Conservation (phyloP, 2,329 filamentous ascomycete genomes). For the Lasiodiplodia gonubiensis region DNA sequence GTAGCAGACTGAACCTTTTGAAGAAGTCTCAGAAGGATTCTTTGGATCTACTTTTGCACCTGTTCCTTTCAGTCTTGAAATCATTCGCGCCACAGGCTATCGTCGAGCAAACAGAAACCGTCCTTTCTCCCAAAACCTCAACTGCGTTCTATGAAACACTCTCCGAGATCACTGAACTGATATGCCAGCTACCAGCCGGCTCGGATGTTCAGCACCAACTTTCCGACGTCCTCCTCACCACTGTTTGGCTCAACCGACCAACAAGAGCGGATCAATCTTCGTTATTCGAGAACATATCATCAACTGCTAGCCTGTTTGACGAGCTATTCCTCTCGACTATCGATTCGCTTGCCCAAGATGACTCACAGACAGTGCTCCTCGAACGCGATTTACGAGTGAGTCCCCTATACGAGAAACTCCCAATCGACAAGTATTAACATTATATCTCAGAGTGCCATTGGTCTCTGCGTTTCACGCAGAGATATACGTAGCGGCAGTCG, state of each 20-base stretch:
- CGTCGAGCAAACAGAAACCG: not conserved
- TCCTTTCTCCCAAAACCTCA: not conserved
- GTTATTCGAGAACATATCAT: not conserved
- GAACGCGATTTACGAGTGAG: slow-evolving; percentile 43
- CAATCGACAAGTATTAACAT: not conserved
- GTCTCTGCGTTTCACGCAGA: not conserved
- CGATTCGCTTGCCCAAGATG: slow-evolving; percentile 34
- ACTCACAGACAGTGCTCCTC: slow-evolving; percentile 32
- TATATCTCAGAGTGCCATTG: slow-evolving; percentile 5
- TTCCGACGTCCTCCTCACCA: not conserved
- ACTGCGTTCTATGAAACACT: slow-evolving; percentile 15
- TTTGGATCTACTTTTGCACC: not conserved
- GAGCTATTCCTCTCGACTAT: slow-evolving; percentile 28
- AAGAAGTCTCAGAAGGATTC: not conserved
- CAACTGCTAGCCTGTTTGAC: not conserved
- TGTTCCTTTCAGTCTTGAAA: slow-evolving; percentile 6
- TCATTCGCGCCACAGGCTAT: not conserved
- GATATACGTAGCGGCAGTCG: not conserved
- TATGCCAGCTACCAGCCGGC: not conserved
- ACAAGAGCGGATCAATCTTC: not conserved
- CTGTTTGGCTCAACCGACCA: slow-evolving; percentile 1
- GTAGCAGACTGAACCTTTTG: slow-evolving; percentile 1
- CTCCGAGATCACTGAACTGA: not conserved
- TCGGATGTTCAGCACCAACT: slow-evolving; percentile 5
- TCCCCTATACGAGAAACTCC: not conserved